Base-by-base conservation (phyloP, 192 early-diverging fungal species). In the Phlyctochytrium bullatum region DNA sequence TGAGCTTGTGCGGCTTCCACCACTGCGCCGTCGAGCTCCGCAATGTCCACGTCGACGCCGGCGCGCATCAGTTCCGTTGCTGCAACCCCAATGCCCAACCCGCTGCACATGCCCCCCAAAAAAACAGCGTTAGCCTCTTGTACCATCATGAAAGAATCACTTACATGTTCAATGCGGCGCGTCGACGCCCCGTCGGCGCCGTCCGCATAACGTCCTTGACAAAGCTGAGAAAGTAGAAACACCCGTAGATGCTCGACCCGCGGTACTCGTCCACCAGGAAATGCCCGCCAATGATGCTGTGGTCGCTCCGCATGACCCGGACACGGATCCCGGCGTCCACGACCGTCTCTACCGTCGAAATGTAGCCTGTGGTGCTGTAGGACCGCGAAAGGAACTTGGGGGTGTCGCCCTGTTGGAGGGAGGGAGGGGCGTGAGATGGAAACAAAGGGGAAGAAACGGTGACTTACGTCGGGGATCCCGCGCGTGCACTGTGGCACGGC, bases 221-320 rank as follows among this genome's bases (percentile, higher is more conserved):
- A 79, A 90, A 92, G 69, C 91, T 90, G 53, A 90, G 78, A 65
- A 88, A 89, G 76, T 96, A 93, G 65, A 96, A 94, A 1, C 83
- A 73, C 28, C 83, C 86, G 82, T 91, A 97, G 12, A 91, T 83
- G 0, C 90, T 91, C 57, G 92, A 90, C 2, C 72, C 69, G 32
- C 60, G 25, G 3, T 88, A 84, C 3, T 77, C 58, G 23, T 66
- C 70, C n/a, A n/a, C 36, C 24, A 77, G 74, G 80, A 87, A 94
- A 34, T 84, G 75, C n/a, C 92, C 93, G 30, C 95, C 95, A 34
- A 97, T 82, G 36, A 97, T 73, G 32, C 92, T 93, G 69, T 97
- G 91, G 28, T 94, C 93, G 69, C 87, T 88, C 65, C 93, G 90
- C 78, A 97, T 77, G 28, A 94, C 51, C 2, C 88, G 85, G 36